These are phyloP conservation scores for Backusella psychrophila DNA, from an alignment of 192 early-diverging fungal genomes.

Conservation along the genomic window DNA sequence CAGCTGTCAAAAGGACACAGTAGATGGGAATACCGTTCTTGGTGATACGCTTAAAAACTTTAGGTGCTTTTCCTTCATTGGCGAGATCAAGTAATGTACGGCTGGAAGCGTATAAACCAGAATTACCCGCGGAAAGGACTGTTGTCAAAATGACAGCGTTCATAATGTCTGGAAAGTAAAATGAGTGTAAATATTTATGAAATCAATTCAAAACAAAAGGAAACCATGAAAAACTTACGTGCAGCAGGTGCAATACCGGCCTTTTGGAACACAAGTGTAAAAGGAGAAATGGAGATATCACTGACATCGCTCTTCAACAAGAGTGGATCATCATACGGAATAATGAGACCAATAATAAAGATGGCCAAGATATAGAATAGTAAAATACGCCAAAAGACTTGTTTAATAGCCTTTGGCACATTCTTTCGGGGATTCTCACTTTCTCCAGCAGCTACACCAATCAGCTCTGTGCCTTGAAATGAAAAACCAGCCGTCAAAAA, in stretches of 20 bases:
- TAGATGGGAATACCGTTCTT: conserved; percentile 61
- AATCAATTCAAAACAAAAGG: background rate
- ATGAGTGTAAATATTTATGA: background rate
- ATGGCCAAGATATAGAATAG: conserved; percentile 69
- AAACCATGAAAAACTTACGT: conserved; percentile 8
- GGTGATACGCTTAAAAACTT: conserved; percentile 45
- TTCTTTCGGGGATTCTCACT: conserved; percentile 68
- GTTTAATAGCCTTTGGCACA: conserved; percentile 70
- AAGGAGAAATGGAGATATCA: conserved; percentile 56
- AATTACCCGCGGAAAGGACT: conserved; percentile 75
- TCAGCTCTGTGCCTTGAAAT: conserved; percentile 88
- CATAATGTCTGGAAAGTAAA: conserved; percentile 46
- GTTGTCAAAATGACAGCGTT: conserved; percentile 73
- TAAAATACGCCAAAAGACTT: conserved; percentile 75
- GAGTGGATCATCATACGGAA: conserved; percentile 57
- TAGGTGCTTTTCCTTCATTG: conserved; percentile 61
- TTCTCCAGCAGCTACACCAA: conserved; percentile 92
- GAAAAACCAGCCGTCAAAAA: conserved; percentile 85
- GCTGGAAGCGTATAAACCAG: conserved; percentile 68
- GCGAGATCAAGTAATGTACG: conserved; percentile 64
- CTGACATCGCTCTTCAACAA: conserved; percentile 41
- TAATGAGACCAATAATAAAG: conserved; percentile 68
- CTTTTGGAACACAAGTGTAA: conserved; percentile 62
- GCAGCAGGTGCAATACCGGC: conserved; percentile 51
- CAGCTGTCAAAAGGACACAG: conserved; percentile 48